Evolutionary conservation across 495 filamentous ascomycete genomes (phyloP), one percentile per base, ranked within the genome.

Genomic region (Cercophora sp.): DNA sequence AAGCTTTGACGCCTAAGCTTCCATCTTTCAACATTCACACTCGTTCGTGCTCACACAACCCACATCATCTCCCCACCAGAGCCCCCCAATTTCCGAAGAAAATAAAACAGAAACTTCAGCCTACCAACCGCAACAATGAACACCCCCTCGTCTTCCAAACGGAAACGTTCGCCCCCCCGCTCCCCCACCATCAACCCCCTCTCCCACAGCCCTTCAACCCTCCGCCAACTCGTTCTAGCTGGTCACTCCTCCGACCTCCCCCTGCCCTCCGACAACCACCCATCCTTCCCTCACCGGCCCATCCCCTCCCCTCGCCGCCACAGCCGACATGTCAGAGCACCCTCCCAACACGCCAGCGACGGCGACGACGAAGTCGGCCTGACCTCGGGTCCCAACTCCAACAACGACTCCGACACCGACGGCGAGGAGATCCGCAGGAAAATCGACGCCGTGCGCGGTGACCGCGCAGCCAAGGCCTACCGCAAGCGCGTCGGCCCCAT

Each of bases 121-220:
- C n/a, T n/a, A n/a, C n/a, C n/a, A n/a, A n/a, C n/a, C n/a, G n/a
- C n/a, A n/a, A n/a, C n/a, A n/a, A n/a, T n/a, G n/a, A n/a, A n/a
- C n/a, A n/a, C n/a, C n/a, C n/a, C n/a, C n/a, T n/a, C n/a, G n/a
- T n/a, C n/a, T n/a, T n/a, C n/a, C n/a, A n/a, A n/a, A n/a, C n/a
- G n/a, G n/a, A n/a, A n/a, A n/a, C n/a, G n/a, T n/a, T n/a, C 31
- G n/a, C 8, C 32, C 18, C 3, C 31, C 29, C 3, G 11, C 62
- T 2, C 65, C 42, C 3, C 52, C 67, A 24, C 67, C 64, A 75
- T 75, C 58, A 77, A 77, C 62, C 73, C 73, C 2, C 69, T 67
- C 55, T 74, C 72, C 54, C 68, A 75, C 66, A 29, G 64, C 4
- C 71, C 71, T 0, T 49, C 56, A 45, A 71, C 68, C 4, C 67